phyloP scores from a whole-genome alignment of 208 protist species.

The Leishmania tarentolae region DNA sequence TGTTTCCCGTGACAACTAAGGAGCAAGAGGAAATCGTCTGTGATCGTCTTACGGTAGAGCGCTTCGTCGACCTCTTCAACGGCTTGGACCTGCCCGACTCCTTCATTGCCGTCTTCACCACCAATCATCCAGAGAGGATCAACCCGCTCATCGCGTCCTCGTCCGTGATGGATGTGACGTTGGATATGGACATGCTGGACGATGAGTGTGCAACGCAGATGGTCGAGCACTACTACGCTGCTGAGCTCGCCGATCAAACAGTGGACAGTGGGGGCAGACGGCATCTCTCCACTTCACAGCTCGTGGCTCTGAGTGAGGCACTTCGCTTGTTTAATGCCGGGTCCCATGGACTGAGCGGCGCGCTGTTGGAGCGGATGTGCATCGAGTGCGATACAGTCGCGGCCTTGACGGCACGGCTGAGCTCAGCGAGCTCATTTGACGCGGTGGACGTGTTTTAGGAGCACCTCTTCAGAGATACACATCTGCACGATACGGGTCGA shows the following conservation, averaged over 20 bases:
- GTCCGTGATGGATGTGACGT: slow-evolving; percentile 64
- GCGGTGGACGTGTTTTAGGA: slow-evolving; percentile 36
- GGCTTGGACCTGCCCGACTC: slow-evolving; percentile 76
- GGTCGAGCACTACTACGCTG: slow-evolving; percentile 63
- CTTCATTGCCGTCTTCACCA: slow-evolving; percentile 91
- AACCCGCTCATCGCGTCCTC: slow-evolving; percentile 61
- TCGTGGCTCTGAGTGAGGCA: slow-evolving; percentile 15
- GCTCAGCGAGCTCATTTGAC: slow-evolving; percentile 20
- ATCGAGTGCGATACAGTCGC: slow-evolving; percentile 41
- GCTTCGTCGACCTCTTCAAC: slow-evolving; percentile 88
- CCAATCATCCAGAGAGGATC: slow-evolving; percentile 87
- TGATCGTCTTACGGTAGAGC: slow-evolving; percentile 80
- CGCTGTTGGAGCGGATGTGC: slow-evolving; percentile 60
- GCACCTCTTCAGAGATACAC: not conserved
- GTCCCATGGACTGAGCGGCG: slow-evolving; percentile 34
- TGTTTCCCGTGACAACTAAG: slow-evolving; percentile 13
- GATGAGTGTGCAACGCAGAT: slow-evolving; percentile 47
- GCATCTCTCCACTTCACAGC: slow-evolving; percentile 19
- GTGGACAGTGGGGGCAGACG: not conserved
- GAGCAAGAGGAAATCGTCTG: slow-evolving; percentile 29
- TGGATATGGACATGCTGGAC: slow-evolving; percentile 69
- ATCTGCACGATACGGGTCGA: not conserved
- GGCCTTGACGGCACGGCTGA: slow-evolving; percentile 34
- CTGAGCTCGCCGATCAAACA: slow-evolving; percentile 16
- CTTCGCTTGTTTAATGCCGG: slow-evolving; percentile 9